phyloP scores from a whole-genome alignment of 108 stramenopile species.

The Skeletonema marinoi region DNA sequence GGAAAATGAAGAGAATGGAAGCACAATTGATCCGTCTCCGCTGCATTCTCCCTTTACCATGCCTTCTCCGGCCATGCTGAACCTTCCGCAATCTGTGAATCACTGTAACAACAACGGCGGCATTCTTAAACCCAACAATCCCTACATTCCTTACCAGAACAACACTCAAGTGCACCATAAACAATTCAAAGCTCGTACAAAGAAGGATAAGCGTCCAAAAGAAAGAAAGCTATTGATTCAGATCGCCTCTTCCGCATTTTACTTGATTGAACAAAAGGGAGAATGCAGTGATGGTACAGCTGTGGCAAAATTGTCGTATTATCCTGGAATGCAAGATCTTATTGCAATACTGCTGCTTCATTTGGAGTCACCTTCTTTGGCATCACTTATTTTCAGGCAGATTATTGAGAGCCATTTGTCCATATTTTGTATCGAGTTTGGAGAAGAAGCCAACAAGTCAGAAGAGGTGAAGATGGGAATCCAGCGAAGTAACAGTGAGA shows the following conservation, averaged over 20 bases:
- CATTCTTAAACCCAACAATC: not conserved
- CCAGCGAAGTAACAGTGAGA: not conserved
- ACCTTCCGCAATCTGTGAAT: not conserved
- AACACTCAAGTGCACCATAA: not conserved
- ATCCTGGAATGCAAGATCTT: conserved; percentile 22
- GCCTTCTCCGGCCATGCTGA: not conserved
- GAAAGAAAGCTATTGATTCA: conserved; percentile 25
- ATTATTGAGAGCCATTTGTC: not conserved
- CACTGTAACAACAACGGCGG: not conserved
- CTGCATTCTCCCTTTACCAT: not conserved
- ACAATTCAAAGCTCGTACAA: not conserved
- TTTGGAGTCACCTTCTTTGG: conserved; percentile 21
- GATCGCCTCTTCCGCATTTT: conserved; percentile 14
- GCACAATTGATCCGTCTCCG: not conserved
- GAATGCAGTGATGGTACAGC: not conserved
- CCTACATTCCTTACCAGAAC: not conserved
- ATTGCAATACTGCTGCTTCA: conserved; percentile 28
- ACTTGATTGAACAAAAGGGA: conserved; percentile 2
- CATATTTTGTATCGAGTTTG: not conserved
- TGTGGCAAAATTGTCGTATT: not conserved
- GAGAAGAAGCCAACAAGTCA: not conserved
- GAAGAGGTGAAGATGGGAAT: not conserved
- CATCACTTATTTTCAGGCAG: conserved; percentile 4
- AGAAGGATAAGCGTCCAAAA: conserved; percentile 22
- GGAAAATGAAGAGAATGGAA: not conserved